Percentiles rank a stretch among this genome's conserved stretches.
phyloP scores from a whole-genome alignment of 768 basidiomycete genomes.

The Boletus rubropictus region DNA sequence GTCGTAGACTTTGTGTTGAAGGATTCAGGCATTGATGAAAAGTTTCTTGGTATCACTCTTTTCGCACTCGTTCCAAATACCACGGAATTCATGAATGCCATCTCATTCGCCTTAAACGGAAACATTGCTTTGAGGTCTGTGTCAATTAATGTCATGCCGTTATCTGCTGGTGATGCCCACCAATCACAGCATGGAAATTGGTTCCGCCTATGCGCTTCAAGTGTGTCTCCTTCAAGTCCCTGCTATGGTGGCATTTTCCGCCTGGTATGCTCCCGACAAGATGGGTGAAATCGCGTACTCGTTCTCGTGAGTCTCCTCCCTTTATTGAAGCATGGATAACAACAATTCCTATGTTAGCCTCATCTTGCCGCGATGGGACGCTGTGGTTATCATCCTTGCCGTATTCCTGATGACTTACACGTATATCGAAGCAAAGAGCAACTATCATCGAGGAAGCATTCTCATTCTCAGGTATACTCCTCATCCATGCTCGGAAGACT shows the following conservation, averaged over 20 bases:
- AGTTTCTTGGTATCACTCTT: slow-evolving; percentile 92
- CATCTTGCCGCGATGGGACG: slow-evolving; percentile 98
- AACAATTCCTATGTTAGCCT: slow-evolving; percentile 45
- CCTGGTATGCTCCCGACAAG: slow-evolving; percentile 82
- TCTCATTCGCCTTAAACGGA: slow-evolving; percentile 93
- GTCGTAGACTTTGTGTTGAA: slow-evolving; percentile 91
- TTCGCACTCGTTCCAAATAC: slow-evolving; percentile 98
- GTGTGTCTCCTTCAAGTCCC: slow-evolving; percentile 97
- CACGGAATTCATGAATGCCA: slow-evolving; percentile 99
- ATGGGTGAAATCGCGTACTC: slow-evolving; percentile 85
- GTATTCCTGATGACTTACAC: slow-evolving; percentile 99
- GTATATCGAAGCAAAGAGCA: slow-evolving; percentile 97
- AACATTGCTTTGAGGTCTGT: slow-evolving; percentile 92
- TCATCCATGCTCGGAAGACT: neutral
- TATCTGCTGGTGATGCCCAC: slow-evolving; percentile 1
- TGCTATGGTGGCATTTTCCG: slow-evolving; percentile 98
- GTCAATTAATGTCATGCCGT: neutral
- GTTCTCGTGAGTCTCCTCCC: slow-evolving; percentile 70
- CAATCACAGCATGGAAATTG: slow-evolving; percentile 87
- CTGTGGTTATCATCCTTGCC: slow-evolving; percentile 87
- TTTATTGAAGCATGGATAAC: neutral
- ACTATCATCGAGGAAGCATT: slow-evolving; percentile 96
- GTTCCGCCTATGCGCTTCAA: slow-evolving; percentile 96
- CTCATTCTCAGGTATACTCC: slow-evolving; percentile 75
- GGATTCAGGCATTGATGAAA: slow-evolving; percentile 91